Evolutionary conservation across 352 stramenopile genomes (phyloP).

Genomic region (Pythium myriotylum): DNA sequence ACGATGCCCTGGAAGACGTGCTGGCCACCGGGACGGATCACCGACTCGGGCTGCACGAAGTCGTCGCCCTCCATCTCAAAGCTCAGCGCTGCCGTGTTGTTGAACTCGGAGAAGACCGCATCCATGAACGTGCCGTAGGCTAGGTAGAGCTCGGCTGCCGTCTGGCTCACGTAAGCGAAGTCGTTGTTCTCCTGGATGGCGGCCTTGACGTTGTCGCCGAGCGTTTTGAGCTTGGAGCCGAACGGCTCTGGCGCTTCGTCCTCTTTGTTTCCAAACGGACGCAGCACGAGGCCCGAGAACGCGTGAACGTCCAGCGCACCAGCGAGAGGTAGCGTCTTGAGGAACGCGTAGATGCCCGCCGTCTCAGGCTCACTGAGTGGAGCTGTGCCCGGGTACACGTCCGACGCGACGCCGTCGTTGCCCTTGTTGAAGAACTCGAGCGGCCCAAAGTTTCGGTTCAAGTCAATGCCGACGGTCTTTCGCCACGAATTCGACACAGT

Average conservation of each 20-base stretch:
- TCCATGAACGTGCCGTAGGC: constrained; percentile 33
- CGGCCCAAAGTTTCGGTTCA: constrained; percentile 41
- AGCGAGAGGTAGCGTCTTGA: constrained; percentile 17
- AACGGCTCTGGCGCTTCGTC: constrained; percentile 20
- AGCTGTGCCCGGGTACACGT: constrained; percentile 26
- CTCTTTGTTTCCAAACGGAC: constrained; percentile 21
- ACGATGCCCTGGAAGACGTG: constrained; percentile 31
- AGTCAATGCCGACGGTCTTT: constrained; percentile 24
- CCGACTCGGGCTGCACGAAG: constrained; percentile 27
- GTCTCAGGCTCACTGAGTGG: constrained; percentile 34
- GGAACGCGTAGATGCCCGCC: constrained; percentile 23
- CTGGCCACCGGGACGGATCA: constrained; percentile 26
- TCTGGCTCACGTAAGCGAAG: constrained; percentile 21
- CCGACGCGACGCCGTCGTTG: background rate
- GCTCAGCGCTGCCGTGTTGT: constrained; percentile 27
- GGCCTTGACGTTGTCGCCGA: constrained; percentile 22
- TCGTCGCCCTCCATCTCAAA: constrained; percentile 35
- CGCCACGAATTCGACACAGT: background rate
- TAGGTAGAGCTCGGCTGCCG: constrained; percentile 22
- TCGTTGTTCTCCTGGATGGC: constrained; percentile 13
- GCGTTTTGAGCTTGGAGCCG: constrained; percentile 22
- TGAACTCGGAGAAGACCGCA: constrained; percentile 28
- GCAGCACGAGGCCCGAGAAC: constrained; percentile 26
- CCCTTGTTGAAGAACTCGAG: constrained; percentile 24
- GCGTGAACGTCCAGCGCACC: constrained; percentile 32